Evolutionary conservation across 2,329 filamentous ascomycete genomes (phyloP).

Genomic region (Pseudogymnoascus sp.): DNA sequence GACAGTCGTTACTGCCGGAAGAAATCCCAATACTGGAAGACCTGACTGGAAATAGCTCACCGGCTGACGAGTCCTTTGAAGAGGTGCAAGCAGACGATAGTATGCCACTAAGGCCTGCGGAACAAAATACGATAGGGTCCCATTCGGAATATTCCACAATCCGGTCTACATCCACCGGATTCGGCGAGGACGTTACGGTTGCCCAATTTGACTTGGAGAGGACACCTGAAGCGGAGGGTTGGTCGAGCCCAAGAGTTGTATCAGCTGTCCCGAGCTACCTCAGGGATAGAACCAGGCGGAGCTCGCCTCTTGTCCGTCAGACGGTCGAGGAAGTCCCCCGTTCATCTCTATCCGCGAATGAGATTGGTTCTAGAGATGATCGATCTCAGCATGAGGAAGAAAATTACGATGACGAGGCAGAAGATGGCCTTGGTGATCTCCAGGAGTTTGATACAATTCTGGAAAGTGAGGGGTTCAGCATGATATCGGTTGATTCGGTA

Average conservation of each 20-base stretch:
- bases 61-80: background rate
- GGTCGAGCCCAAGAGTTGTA: slow-evolving; percentile 22
- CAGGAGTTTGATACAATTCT: slow-evolving; percentile 45
- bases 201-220: slow-evolving; percentile 22
- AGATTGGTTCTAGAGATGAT: background rate
- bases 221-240: slow-evolving; percentile 19
- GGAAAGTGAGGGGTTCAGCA: slow-evolving; percentile 49
- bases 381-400: slow-evolving; percentile 11
- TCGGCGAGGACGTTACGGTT: slow-evolving; percentile 18
- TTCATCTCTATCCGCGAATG: background rate
- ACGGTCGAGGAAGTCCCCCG: background rate
- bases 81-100: background rate
- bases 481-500: slow-evolving; percentile 46
- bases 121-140: background rate
- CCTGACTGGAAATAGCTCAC: background rate
- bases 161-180: slow-evolving; percentile 15
- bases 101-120: background rate
- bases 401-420: slow-evolving; percentile 21
- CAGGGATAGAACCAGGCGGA: too few relatives aligned
- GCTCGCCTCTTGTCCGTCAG: background rate
- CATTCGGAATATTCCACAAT: slow-evolving; percentile 18
- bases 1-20: slow-evolving; percentile 15
- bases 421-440: slow-evolving; percentile 30
- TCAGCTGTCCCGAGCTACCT: background rate
- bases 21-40: slow-evolving; percentile 13